phyloP scores from a whole-genome alignment of 164 flowering plant species.

The Aristolochia californica region DNA sequence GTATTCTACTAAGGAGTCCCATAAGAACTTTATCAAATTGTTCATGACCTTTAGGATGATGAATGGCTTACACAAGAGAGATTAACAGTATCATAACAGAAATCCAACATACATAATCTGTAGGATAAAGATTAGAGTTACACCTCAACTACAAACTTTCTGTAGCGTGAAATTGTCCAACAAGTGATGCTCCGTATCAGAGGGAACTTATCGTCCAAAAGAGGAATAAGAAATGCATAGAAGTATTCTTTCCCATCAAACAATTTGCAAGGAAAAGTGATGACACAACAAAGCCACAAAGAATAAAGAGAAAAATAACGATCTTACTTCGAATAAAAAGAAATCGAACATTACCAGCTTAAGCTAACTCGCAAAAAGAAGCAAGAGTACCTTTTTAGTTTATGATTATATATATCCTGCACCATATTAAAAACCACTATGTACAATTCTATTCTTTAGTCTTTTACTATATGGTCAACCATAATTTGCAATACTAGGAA shows the following conservation, averaged over 20 bases:
- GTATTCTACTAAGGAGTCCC: slow-evolving; percentile 77
- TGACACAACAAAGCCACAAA: neutral
- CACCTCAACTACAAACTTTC: slow-evolving; percentile 91
- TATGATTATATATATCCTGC: no score
- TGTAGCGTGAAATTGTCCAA: slow-evolving; percentile 97
- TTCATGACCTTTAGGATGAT: slow-evolving; percentile 66
- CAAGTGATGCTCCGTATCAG: slow-evolving; percentile 93
- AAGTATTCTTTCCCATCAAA: neutral
- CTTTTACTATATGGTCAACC: no score
- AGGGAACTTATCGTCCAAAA: slow-evolving; percentile 93
- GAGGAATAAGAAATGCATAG: slow-evolving; percentile 80
- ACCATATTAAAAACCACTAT: no score
- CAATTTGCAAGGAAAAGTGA: no score
- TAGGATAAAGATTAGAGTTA: neutral
- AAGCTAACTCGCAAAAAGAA: no score
- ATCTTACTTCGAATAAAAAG: no score
- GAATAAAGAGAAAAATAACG: neutral
- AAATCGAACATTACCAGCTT: no score
- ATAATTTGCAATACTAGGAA: no score
- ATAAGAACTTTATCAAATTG: slow-evolving; percentile 77
- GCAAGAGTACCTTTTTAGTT: no score
- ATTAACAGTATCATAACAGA: neutral
- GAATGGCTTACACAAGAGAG: slow-evolving; percentile 43
- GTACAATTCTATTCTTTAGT: no score
- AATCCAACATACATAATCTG: no score